Base-by-base conservation (phyloP, 2,329 filamentous ascomycete genomes). In the Polychaeton citri region DNA sequence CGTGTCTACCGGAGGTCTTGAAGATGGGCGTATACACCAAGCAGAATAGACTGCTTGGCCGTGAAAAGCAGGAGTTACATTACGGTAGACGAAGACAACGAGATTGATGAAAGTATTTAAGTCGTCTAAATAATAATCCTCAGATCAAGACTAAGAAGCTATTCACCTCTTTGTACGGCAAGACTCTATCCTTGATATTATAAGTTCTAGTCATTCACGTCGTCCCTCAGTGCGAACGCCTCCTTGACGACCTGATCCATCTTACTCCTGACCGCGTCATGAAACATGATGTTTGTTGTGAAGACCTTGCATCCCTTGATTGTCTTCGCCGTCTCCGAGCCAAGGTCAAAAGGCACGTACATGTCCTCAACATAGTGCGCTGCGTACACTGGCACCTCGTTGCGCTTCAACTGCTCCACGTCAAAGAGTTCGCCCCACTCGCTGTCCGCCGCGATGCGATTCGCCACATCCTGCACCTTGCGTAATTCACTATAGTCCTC, bases 281-380 rank as follows among this genome's bases (percentile, higher is more conserved):
- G 88, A 52, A 90, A 90, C 69, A 93, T 74, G 17, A 71, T 68
- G 55, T 94, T 95, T 26, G 85, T 94, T 52, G 90, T 74, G 49
- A 80, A 90, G 28, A 83, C 76, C 62, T 84, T 86, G 53, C 75
- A 79, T 1, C 76, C 78, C 54, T 74, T 79, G 54, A 95, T 81
- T 51, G 77, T 72, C 28, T 63, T 63, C 7, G 83, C 84, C 12
- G 85, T 92, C 47, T 81, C 74, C 48, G 73, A 69, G 6, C 82
- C 80, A 37, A 86, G 63, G 5, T 74, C 74, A 46, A 74, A 81
- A 51, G 92, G 81, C 19, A 96, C 87, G 51, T 92, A 95, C 82
- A 95, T 90, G 54, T 94, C 86, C 43, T 94, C 80, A 4, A 84
- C 57, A 48, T 81, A 96, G 2, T 76, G 80, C 1, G 82, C 84